A percentile compares a stretch with the other conserved stretches of the same genome.
These are phyloP conservation scores for Massarina eburnea DNA, from an alignment of 2,329 filamentous ascomycete species.

Conservation along the genomic window DNA sequence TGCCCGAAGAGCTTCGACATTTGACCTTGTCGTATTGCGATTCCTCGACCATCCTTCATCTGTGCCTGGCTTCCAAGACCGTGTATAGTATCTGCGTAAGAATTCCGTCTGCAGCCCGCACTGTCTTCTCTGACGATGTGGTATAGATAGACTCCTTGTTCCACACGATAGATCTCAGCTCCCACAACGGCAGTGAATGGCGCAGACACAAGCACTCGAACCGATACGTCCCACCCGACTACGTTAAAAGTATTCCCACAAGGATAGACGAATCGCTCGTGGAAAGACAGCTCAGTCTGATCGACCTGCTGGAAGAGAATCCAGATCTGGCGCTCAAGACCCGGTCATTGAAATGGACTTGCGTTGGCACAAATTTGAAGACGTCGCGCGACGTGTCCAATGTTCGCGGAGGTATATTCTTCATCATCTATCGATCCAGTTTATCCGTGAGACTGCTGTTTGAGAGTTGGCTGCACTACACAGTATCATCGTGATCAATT, in stretches of 20 bases:
- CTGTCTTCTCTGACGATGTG: background rate
- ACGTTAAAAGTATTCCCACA: background rate
- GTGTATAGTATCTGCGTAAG: conserved; percentile 7
- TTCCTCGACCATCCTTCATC: conserved; percentile 5
- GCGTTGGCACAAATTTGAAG: background rate
- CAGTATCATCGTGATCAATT: too few relatives aligned
- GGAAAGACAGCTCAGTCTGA: conserved; percentile 3
- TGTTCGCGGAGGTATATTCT: background rate
- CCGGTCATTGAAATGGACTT: conserved; percentile 9
- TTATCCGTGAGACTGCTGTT: too few relatives aligned
- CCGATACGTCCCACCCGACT: conserved; percentile 4
- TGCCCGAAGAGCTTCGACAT: conserved; percentile 10
- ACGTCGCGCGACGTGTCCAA: background rate
- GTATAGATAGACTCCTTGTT: conserved; percentile 2
- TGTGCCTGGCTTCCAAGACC: conserved; percentile 11
- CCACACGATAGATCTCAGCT: conserved; percentile 9
- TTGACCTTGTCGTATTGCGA: conserved; percentile 7
- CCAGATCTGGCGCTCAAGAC: conserved; percentile 2
- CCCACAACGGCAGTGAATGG: conserved; percentile 5
- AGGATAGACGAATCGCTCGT: background rate
- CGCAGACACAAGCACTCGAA: conserved; percentile 2
- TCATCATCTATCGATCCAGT: too few relatives aligned
- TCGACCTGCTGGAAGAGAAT: background rate
- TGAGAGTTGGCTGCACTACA: too few relatives aligned
- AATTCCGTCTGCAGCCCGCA: background rate